Evolutionary conservation across 73 alveolate genomes (phyloP).

Genomic region (Paramecium sexaurelia): DNA sequence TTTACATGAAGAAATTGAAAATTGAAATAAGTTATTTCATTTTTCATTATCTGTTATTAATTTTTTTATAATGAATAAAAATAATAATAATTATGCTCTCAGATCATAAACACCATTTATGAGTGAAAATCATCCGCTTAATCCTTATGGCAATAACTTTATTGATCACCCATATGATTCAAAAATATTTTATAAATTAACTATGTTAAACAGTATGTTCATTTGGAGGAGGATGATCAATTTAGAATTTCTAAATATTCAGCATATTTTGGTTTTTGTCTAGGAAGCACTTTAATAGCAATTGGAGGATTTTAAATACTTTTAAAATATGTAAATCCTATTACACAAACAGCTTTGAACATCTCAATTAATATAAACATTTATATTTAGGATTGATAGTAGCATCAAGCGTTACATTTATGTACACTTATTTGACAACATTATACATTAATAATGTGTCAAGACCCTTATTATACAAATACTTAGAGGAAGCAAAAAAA

Average conservation of each 20-base stretch:
- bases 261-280: constrained; percentile 34
- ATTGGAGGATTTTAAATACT: background rate
- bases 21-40: background rate
- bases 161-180: constrained; percentile 61
- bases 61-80: background rate
- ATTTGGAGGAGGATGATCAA: constrained; percentile 54
- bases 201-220: constrained; percentile 50
- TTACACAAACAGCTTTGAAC: background rate
- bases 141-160: constrained; percentile 66
- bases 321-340: background rate
- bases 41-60: background rate
- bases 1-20: background rate
- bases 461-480: constrained; percentile 56
- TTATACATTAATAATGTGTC: constrained; percentile 44
- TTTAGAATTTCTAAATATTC: constrained; percentile 46
- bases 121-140: constrained; percentile 68
- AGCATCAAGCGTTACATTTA: constrained; percentile 41
- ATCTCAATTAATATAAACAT: background rate
- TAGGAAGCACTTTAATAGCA: constrained; percentile 43
- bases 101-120: constrained; percentile 57
- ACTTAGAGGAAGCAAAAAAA: constrained; percentile 58
- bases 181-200: constrained; percentile 57
- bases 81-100: background rate
- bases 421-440: constrained; percentile 43
- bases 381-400: constrained; percentile 55